Evolutionary conservation across 169 alveolate species (phyloP).

Genomic region (Plasmodium sp.): DNA sequence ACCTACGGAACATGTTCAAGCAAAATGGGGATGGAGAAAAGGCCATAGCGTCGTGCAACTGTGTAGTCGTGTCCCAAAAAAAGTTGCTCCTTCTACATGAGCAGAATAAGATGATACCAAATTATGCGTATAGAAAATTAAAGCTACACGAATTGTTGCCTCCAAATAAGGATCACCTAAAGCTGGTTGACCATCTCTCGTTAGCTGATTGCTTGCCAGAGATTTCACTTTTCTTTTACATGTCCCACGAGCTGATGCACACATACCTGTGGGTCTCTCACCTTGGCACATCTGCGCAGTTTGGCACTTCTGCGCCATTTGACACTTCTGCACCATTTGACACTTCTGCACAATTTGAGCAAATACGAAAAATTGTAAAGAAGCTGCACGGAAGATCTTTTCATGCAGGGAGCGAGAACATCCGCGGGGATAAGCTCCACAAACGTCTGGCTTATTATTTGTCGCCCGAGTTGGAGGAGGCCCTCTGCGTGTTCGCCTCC

Average conservation of each 20-base stretch:
- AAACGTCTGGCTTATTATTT: constrained; percentile 19
- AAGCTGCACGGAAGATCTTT: neutral
- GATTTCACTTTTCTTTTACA: constrained; percentile 17
- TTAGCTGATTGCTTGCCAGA: constrained; percentile 20
- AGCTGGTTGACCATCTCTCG: constrained; percentile 29
- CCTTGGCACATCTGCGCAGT: neutral
- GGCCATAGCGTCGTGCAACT: constrained; percentile 8
- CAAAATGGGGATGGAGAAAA: neutral
- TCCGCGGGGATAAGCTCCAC: neutral
- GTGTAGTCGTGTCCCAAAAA: constrained; percentile 21
- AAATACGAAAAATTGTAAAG: neutral
- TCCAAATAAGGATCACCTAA: neutral
- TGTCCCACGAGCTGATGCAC: constrained; percentile 54
- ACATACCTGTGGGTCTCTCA: constrained; percentile 21
- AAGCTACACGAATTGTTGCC: neutral
- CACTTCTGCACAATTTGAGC: neutral
- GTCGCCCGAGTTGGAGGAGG: constrained; percentile 42
- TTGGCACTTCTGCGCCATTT: no score
- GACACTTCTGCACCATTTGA: no score
- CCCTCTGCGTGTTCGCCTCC: constrained; percentile 26
- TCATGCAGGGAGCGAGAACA: neutral
- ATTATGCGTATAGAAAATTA: constrained; percentile 16
- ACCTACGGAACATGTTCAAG: neutral
- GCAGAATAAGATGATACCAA: constrained; percentile 12
- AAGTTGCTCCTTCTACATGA: constrained; percentile 22